Base-by-base conservation (phyloP, 2,329 filamentous ascomycete genomes). In the Aspergillus sp. region DNA sequence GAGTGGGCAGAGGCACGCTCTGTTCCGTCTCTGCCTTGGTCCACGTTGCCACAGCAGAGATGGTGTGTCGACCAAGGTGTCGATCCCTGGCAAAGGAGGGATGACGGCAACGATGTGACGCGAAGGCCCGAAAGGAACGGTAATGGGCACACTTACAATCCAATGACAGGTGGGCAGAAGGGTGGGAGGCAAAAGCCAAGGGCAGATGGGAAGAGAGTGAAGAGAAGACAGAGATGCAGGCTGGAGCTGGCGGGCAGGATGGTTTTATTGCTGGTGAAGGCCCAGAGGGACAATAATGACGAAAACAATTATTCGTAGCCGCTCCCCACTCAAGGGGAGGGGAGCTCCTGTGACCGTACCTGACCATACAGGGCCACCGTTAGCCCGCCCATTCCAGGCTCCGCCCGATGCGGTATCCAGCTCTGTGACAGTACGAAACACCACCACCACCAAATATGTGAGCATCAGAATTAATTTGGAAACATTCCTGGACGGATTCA, bases 61-160 rank as follows among this genome's bases (percentile, higher is more conserved):
- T 39, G 50, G 50, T 53, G 50, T 53, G 26, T 53, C 17, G 41
- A 36, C 34, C 34, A 22, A 44, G 26, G 42, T 55, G 67, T 66
- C 64, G 67, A 71, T 70, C 68, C 59, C 56, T 59, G 56, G 55
- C 55, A 43, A 56, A 53, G 53, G 55, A 55, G 60, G 53, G 48
- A 53, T 39, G 43, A 67, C 68, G 59, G 62, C 58, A 62, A 58
- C 43, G 41, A 52, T 56, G 43, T 42, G 52, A 51, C 53, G 58
- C n/a, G 9, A 22, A 45, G 30, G 43, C 43, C 3, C 22, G 22
- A 45, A 47, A 26, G 26, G 32, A 42, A 22, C 8, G 22, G 42
- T 17, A 12, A 36, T 36, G 47, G 18, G n/a, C 18, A 36, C 32
- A 53, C 51, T 47, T 53, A 53, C 51, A 47, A 47, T 45, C 32